phyloP scores from a whole-genome alignment of 75 land plant species.

The Cupressus sempervirens region DNA sequence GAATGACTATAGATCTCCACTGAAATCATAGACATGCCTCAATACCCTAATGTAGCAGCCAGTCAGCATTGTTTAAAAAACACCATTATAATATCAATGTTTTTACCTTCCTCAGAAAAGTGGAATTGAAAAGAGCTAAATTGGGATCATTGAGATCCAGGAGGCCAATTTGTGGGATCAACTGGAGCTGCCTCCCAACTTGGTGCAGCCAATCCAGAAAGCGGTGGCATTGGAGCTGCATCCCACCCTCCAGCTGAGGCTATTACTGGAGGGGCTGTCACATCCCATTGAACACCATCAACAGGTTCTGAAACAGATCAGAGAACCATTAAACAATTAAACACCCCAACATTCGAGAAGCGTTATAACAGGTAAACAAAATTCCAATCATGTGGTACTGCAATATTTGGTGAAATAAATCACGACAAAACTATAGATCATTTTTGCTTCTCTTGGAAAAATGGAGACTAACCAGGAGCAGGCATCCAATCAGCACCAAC shows the following conservation, averaged over 20 bases:
- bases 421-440: neutral
- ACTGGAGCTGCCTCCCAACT: neutral
- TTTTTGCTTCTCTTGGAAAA: neutral
- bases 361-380: neutral
- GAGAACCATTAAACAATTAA: neutral
- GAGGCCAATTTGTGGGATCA: neutral
- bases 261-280: slow-evolving; percentile 21
- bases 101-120: neutral
- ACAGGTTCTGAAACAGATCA: slow-evolving; percentile 11
- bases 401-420: neutral
- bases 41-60: neutral
- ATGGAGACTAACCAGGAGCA: slow-evolving; percentile 18
- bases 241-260: slow-evolving; percentile 16
- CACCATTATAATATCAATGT: neutral
- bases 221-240: neutral
- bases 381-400: neutral
- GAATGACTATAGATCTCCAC: neutral
- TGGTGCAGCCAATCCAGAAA: neutral
- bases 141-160: neutral
- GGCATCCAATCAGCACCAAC: slow-evolving; percentile 23
- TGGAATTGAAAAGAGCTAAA: neutral
- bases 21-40: neutral
- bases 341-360: neutral
- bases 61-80: neutral
- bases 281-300: slow-evolving; percentile 32